phyloP scores from a whole-genome alignment of 2,329 filamentous ascomycete genomes.

The Rutstroemia sp. region DNA sequence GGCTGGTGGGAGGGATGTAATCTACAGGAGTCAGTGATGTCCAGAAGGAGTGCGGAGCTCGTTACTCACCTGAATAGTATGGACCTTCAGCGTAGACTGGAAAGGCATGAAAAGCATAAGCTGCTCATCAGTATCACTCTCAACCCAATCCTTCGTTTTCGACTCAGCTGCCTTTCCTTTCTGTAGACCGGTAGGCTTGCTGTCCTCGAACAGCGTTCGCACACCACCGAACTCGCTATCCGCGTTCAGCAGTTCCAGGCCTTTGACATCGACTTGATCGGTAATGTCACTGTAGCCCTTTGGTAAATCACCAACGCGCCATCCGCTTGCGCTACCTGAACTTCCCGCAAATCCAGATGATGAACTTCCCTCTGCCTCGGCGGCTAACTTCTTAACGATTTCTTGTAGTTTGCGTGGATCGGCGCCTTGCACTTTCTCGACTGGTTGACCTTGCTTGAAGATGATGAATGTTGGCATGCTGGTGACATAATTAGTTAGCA shows the following conservation, averaged over 20 bases:
- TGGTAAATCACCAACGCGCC: constrained; percentile 69
- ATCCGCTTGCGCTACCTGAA: constrained; percentile 42
- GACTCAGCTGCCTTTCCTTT: constrained; percentile 46
- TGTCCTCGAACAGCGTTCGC: constrained; percentile 62
- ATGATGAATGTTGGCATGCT: constrained; percentile 86
- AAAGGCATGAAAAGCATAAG: constrained; percentile 90
- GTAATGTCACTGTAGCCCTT: constrained; percentile 81
- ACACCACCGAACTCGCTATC: constrained; percentile 70
- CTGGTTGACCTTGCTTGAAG: constrained; percentile 63
- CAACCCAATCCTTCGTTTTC: constrained; percentile 69
- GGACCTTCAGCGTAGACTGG: constrained; percentile 79
- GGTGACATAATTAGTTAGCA: constrained; percentile 7
- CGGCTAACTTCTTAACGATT: constrained; percentile 62
- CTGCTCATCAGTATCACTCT: constrained; percentile 96
- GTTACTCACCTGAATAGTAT: constrained; percentile 59
- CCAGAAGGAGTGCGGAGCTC: neutral
- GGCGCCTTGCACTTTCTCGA: constrained; percentile 66
- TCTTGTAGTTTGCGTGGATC: constrained; percentile 63
- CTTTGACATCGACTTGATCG: constrained; percentile 68
- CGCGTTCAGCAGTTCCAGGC: constrained; percentile 80
- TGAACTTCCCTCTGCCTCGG: constrained; percentile 49
- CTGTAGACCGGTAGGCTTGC: constrained; percentile 56
- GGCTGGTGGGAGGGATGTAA: constrained; percentile 69
- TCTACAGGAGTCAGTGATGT: constrained; percentile 37
- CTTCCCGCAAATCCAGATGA: constrained; percentile 26